Percentiles rank a stretch among this genome's conserved stretches.
Evolutionary conservation across 495 filamentous ascomycete genomes (phyloP).

Genomic region (Elaphomyces granulatus): DNA sequence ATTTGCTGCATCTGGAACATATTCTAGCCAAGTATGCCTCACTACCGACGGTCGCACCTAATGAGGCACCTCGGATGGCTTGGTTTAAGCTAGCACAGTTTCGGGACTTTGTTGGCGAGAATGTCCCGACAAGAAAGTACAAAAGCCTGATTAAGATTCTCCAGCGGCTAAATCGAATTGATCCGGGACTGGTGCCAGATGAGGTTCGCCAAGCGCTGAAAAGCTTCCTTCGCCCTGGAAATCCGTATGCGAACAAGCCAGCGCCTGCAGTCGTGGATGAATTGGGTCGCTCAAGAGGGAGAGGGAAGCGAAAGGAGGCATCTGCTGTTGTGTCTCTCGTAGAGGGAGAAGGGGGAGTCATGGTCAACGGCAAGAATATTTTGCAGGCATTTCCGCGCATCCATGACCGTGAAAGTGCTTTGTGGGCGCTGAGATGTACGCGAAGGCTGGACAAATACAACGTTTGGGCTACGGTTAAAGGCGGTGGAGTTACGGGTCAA

Average conservation of each 20-base stretch:
- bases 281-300: slow-evolving; percentile 58
- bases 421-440: slow-evolving; percentile 78
- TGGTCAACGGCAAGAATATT: slow-evolving; percentile 77
- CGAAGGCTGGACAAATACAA: slow-evolving; percentile 92
- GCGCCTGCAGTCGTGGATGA: slow-evolving; percentile 48
- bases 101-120: slow-evolving; percentile 57
- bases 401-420: slow-evolving; percentile 86
- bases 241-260: slow-evolving; percentile 47
- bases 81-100: slow-evolving; percentile 76
- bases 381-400: slow-evolving; percentile 66
- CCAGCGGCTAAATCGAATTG: slow-evolving; percentile 71
- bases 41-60: slow-evolving; percentile 50
- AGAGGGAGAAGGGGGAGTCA: slow-evolving; percentile 78
- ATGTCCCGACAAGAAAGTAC: slow-evolving; percentile 66
- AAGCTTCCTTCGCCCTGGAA: slow-evolving; percentile 58
- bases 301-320: slow-evolving; percentile 74
- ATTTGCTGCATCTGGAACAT: slow-evolving; percentile 54
- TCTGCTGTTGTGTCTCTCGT: slow-evolving; percentile 73
- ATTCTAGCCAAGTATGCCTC: slow-evolving; percentile 54
- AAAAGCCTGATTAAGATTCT: slow-evolving; percentile 57
- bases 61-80: slow-evolving; percentile 57
- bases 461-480: slow-evolving; percentile 68
- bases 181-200: slow-evolving; percentile 58
- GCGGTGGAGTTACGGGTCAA: slow-evolving; percentile 87
- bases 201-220: slow-evolving; percentile 49